Evolutionary conservation across 148 eudicot species (phyloP).

Genomic region (Dysphania ambrosioides): DNA sequence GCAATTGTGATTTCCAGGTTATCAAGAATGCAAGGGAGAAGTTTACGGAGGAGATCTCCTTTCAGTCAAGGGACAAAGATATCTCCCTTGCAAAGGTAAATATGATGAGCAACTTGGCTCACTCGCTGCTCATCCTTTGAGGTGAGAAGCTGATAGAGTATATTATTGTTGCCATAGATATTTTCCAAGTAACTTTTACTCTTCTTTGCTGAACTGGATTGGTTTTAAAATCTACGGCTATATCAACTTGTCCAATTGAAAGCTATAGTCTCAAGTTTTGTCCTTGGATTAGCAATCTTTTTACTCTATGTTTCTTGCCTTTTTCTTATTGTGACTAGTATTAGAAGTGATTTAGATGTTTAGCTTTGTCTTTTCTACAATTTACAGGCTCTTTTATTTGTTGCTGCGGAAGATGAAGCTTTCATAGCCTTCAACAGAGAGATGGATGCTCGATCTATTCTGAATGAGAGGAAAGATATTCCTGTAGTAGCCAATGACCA

Average conservation of each 20-base stretch:
- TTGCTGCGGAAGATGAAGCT: conserved; percentile 89
- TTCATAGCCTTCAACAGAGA: conserved; percentile 63
- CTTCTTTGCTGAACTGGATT: not conserved
- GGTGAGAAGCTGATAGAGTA: conserved; percentile 30
- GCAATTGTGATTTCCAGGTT: conserved; percentile 44
- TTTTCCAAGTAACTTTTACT: conserved; percentile 5
- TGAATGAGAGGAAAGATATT: conserved; percentile 52
- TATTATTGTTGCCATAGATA: not conserved
- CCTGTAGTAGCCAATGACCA: conserved; percentile 25
- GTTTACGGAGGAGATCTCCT: conserved; percentile 75
- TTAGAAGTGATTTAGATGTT: conserved; percentile 4
- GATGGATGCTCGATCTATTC: conserved; percentile 54
- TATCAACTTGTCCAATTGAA: conserved; percentile 6
- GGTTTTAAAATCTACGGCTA: not conserved
- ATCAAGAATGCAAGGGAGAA: conserved; percentile 74
- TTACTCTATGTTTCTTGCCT: not conserved
- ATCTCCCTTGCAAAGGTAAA: conserved; percentile 92
- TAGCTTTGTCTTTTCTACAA: conserved; percentile 17
- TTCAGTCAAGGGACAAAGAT: conserved; percentile 78
- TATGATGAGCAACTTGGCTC: conserved; percentile 35
- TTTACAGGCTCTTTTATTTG: conserved; percentile 67
- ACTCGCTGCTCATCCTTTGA: conserved; percentile 36
- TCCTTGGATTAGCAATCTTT: not conserved
- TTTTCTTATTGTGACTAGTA: not conserved
- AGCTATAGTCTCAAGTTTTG: not conserved